Evolutionary conservation across 2,329 filamentous ascomycete genomes (phyloP), one percentile per base, ranked within the genome.

Genomic region (Phoma sp.): DNA sequence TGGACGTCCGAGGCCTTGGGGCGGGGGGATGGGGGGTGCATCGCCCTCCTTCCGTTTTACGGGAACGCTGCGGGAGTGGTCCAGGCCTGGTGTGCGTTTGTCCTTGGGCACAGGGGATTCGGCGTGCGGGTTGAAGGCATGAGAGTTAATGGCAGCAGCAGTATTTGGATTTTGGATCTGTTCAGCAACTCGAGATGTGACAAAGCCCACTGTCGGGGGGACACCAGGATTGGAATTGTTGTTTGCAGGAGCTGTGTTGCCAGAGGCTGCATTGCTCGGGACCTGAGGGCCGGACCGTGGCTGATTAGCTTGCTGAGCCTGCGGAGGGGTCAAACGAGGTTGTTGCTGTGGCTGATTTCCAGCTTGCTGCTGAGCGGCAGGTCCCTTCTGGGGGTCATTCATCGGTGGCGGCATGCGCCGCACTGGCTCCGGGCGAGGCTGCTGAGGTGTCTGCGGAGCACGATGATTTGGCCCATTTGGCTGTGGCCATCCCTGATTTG

Each of bases 71-170:
- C 85, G 88, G 22, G 78, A 86, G 68, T 96, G 91, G 67, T 97
- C 91, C 35, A 97, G 83, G 2, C 93, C 93, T 0, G 89, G 89
- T 0, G 93, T 97, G 70, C 93, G 93, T 47, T 72, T 55, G 2
- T 57, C 91, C 86, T 68, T 96, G 92, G 0, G 92, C 13, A 73
- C 95, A 0, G 93, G 92, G 57, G 76, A 79, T 44, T 81, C 79
- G 10, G 70, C 76, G 47, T 81, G 75, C 4, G 79, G 79, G 40
- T 82, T 79, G 69, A 82, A 82, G 0, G 75, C 75, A 0, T 74
- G 70, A 11, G 75, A 64, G 49, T 71, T 60, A 8, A 74, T 58
- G 2, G 67, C 47, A n/a, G 72, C 64, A 5, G 64, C 44, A 18
- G 66, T 41, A 11, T 72, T 69, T 24, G 65, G 57, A 38, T 72